A percentile compares a stretch with the other conserved stretches of the same genome.
phyloP scores from a whole-genome alignment of 371 early-diverging fungal species.

The Mucor saturninus region DNA sequence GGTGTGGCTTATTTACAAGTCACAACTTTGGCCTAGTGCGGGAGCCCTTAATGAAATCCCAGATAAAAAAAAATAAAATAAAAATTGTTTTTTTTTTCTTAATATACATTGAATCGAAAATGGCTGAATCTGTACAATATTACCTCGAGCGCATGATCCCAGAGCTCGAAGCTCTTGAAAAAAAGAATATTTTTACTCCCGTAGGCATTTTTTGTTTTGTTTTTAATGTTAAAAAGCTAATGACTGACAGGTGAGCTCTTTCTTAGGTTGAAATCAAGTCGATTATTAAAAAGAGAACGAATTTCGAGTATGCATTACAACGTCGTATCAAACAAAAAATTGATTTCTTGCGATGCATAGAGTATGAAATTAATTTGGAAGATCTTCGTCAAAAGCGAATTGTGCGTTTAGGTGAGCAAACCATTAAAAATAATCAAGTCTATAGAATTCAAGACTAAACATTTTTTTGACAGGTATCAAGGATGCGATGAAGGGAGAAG shows the following conservation, averaged over 20 bases:
- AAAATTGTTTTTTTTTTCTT: background rate
- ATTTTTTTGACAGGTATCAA: background rate
- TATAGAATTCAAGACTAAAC: background rate
- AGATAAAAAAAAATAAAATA: background rate
- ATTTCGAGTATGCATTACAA: conserved; percentile 86
- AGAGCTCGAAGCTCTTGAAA: conserved; percentile 89
- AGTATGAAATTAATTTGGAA: conserved; percentile 93
- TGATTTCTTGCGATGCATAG: conserved; percentile 89
- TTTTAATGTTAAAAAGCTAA: background rate
- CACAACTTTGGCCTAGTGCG: background rate
- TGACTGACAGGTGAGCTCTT: background rate
- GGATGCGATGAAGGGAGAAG: conserved; percentile 13
- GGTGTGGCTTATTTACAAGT: background rate
- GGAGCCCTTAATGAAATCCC: background rate
- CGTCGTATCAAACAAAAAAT: conserved; percentile 75
- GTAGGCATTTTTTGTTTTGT: conserved; percentile 6
- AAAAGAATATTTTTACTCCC: conserved; percentile 72
- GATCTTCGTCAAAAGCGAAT: conserved; percentile 82
- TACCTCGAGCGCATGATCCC: conserved; percentile 93
- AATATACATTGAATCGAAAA: conserved; percentile 32
- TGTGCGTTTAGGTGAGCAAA: conserved; percentile 45
- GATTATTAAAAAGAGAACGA: conserved; percentile 88
- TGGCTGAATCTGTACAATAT: conserved; percentile 91
- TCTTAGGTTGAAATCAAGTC: conserved; percentile 78
- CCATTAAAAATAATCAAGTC: no score